Conservation (phyloP, 2,329 filamentous ascomycete species). For the Fonsecaea monophora region DNA sequence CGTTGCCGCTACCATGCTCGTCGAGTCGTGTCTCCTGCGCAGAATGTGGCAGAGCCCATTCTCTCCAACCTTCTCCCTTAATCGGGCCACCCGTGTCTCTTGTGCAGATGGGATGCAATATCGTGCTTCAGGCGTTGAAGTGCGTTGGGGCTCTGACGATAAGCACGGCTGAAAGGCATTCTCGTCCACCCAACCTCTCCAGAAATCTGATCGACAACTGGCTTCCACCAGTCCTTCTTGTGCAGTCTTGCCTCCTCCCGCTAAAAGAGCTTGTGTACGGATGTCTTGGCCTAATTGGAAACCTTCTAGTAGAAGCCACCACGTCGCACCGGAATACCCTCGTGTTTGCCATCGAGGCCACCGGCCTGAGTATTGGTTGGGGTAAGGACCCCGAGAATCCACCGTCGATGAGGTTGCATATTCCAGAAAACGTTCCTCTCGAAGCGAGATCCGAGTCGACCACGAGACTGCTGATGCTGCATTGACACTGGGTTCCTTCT, state of each 20-base stretch:
- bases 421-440: conserved; percentile 8
- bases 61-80: background rate
- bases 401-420: conserved; percentile 5
- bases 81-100: background rate
- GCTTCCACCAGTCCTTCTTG: background rate
- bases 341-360: background rate
- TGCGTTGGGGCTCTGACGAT: background rate
- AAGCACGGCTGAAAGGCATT: conserved; percentile 1
- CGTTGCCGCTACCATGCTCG: conserved; percentile 4
- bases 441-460: conserved; percentile 6
- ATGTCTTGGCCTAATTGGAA: background rate
- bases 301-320: background rate
- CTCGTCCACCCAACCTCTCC: background rate
- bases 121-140: background rate
- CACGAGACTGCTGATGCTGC: conserved; percentile 12
- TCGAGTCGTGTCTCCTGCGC: conserved; percentile 6
- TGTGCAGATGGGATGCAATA: conserved; percentile 1
- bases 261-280: background rate
- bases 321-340: background rate
- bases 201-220: background rate
- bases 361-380: background rate
- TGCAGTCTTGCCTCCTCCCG: background rate
- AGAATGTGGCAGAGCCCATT: background rate
- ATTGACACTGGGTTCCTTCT: background rate
- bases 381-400: conserved; percentile 6